Conservation (phyloP, 345 rosid genomes). For the Mallotus nudiflorus region DNA sequence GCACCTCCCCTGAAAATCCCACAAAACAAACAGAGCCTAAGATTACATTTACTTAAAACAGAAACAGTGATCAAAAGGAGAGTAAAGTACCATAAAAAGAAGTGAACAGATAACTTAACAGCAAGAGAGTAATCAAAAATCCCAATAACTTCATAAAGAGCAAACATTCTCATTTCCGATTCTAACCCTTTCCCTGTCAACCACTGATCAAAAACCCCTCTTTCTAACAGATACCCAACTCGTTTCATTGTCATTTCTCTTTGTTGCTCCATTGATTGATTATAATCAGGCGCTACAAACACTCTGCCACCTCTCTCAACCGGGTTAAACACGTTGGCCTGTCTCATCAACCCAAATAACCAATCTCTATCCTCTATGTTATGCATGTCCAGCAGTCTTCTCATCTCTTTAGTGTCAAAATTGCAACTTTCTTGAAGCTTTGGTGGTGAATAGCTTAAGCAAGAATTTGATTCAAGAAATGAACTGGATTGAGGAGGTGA, state of each 20-base stretch:
- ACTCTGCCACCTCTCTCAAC: conserved; percentile 61
- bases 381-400: conserved; percentile 67
- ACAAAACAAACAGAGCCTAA: not conserved
- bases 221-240: conserved; percentile 53
- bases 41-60: not conserved
- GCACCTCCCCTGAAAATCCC: conserved; percentile 83
- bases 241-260: conserved; percentile 79
- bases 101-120: conserved; percentile 79
- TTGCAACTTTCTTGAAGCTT: conserved; percentile 51
- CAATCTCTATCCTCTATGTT: conserved; percentile 73
- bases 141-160: conserved; percentile 51
- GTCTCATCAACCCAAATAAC: conserved; percentile 67
- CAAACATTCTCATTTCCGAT: conserved; percentile 58
- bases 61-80: not conserved
- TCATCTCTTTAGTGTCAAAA: conserved; percentile 67
- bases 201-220: conserved; percentile 74
- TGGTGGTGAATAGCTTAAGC: conserved; percentile 66
- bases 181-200: conserved; percentile 59
- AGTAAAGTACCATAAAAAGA: conserved; percentile 61
- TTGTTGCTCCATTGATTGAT: conserved; percentile 94
- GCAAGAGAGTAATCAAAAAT: conserved; percentile 73
- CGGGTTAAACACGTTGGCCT: conserved; percentile 74
- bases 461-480: conserved; percentile 35
- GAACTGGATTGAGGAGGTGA: conserved; percentile 8
- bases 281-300: conserved; percentile 70